Percentiles rank a stretch among this genome's conserved stretches.
Conservation (phyloP, 2,329 filamentous ascomycete species). For the Arthrobotrys sphaeroides region DNA sequence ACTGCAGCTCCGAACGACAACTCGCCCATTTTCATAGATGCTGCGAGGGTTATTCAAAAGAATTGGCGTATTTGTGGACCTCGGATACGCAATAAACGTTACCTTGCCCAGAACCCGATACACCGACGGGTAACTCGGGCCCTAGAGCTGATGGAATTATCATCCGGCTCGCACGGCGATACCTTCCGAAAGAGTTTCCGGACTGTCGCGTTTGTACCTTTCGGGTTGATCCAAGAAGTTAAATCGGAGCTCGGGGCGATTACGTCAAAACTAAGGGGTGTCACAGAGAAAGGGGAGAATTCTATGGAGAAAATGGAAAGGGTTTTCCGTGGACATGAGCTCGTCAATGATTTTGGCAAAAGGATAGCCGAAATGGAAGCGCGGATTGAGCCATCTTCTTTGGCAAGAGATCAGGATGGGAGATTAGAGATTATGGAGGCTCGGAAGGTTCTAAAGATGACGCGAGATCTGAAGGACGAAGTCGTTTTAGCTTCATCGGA, state of each 20-base stretch:
- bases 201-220: background rate
- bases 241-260: background rate
- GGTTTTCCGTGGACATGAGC: background rate
- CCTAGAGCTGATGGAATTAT: background rate
- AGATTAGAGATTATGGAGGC: background rate
- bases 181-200: background rate
- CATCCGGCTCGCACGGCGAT: background rate
- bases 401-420: background rate
- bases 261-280: background rate
- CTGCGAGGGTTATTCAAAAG: background rate
- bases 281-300: background rate
- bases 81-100: background rate
- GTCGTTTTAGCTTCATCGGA: too few species aligned
- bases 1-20: background rate
- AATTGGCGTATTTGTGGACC: conserved; percentile 10
- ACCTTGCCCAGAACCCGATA: background rate
- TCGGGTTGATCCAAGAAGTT: background rate
- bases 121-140: conserved; percentile 3
- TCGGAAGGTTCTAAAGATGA: background rate
- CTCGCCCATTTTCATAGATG: background rate
- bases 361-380: background rate
- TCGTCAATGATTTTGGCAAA: background rate
- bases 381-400: background rate
- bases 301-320: background rate
- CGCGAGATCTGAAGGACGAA: background rate